Base-by-base conservation (phyloP, 169 alveolate genomes). In the Plasmodium gallinaceum region DNA sequence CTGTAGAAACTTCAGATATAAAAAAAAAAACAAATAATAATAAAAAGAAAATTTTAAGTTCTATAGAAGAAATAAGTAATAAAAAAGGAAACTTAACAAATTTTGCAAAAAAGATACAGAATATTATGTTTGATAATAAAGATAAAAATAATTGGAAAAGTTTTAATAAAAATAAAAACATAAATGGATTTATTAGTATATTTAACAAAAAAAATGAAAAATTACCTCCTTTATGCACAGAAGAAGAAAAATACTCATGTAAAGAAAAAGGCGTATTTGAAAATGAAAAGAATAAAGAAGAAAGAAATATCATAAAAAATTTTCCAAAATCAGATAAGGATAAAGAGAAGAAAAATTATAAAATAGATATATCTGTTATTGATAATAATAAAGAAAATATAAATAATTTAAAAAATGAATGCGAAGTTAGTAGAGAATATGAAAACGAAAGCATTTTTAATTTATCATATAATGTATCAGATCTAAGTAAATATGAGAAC, bases 81-180 rank as follows among this genome's bases (percentile, higher is more conserved):
- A 66, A 65, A 78, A 26, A 18, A 7, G 46, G 7, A 42, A 78
- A 78, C 24, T 52, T 78, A 14, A 48, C 78, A 48, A 48, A 78
- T 7, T 48, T 78, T 64, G 89, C 89, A n/a, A 78, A 52, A 26
- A 54, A 45, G 52, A 39, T 78, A 48, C 89, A 78, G n/a, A 45
- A 78, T 24, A 78, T 78, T 75, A 26, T 78, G 78, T 16, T 64
- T 20, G 89, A 78, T 16, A 39, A 70, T 9, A 78, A 20, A 2
- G 76, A 78, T 20, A 78, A 64, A 24, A 65, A 48, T 9, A 68
- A 48, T 54, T 10, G 64, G 39, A 68, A 78, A 14, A 24, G 26
- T 26, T 26, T 64, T 43, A 37, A 78, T 14, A 26, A 22, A 62
- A 58, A 58, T 18, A 45, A 54, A 37, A 54, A 65, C 48, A 9